phyloP scores from a whole-genome alignment of 2,329 filamentous ascomycete genomes.

The Domatiomyces catenatus region DNA sequence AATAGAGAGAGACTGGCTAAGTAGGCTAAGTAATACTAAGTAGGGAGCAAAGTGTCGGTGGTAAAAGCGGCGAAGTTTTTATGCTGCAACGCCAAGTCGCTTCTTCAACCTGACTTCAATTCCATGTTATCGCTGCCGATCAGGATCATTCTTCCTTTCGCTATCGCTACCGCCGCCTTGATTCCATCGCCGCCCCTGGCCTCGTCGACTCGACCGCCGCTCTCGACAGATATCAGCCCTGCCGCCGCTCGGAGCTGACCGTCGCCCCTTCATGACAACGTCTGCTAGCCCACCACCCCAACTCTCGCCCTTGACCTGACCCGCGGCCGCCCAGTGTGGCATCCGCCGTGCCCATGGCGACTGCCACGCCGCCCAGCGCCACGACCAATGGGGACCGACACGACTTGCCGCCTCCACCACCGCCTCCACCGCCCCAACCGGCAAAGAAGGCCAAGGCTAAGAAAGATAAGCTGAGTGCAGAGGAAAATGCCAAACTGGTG shows the following conservation, averaged over 20 bases:
- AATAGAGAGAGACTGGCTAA: no score
- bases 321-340: slow-evolving; percentile 9
- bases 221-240: background rate
- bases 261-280: background rate
- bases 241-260: background rate
- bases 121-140: background rate
- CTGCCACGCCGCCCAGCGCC: slow-evolving; percentile 22
- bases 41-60: no score
- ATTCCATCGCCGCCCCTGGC: background rate
- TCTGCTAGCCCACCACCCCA: background rate
- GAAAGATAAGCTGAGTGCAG: slow-evolving; percentile 72
- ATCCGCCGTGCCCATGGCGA: slow-evolving; percentile 18
- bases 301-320: background rate
- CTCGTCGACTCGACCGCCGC: background rate
- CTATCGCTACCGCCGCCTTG: background rate
- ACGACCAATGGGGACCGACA: slow-evolving; percentile 29
- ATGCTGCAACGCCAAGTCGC: no score
- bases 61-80: no score
- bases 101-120: background rate
- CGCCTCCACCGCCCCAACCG: slow-evolving; percentile 24
- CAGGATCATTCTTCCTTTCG: background rate
- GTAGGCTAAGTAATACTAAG: no score
- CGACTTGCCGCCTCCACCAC: slow-evolving; percentile 25
- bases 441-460: slow-evolving; percentile 56
- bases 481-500: slow-evolving; percentile 79